Percentiles rank a stretch among this genome's conserved stretches.
Evolutionary conservation across 2,329 filamentous ascomycete species (phyloP).

Genomic region (Phaeoacremonium minimum): DNA sequence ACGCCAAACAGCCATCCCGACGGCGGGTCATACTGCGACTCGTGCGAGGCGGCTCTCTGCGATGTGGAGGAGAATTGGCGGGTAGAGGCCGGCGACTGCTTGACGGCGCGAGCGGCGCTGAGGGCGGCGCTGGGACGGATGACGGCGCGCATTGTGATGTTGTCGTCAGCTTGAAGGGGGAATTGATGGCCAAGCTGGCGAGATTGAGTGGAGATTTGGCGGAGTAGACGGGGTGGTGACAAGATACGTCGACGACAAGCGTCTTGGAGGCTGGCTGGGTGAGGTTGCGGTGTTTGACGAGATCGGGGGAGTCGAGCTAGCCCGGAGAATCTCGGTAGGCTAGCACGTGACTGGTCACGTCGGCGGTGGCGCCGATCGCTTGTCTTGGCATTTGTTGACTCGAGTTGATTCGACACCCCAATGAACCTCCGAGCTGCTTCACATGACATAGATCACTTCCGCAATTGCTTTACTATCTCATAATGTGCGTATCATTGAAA

Average conservation of each 20-base stretch:
- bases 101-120: slow-evolving; percentile 5
- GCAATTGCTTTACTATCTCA: no score
- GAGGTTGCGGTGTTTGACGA: background rate
- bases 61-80: slow-evolving; percentile 15
- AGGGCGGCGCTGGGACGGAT: slow-evolving; percentile 5
- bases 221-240: no score
- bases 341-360: no score
- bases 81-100: slow-evolving; percentile 1
- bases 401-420: no score
- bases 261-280: no score
- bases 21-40: slow-evolving; percentile 82
- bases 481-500: no score
- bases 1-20: slow-evolving; percentile 90
- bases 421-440: no score
- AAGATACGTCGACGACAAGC: no score
- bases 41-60: slow-evolving; percentile 48
- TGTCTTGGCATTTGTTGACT: no score
- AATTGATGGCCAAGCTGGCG: background rate
- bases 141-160: slow-evolving; percentile 5
- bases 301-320: background rate
- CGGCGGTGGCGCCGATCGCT: no score
- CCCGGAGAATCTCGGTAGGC: background rate
- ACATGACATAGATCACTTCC: no score
- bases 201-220: background rate
- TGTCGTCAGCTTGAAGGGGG: background rate